These are phyloP conservation scores for Magnolia sinica DNA, from an alignment of 164 flowering plant species.

Conservation along the genomic window DNA sequence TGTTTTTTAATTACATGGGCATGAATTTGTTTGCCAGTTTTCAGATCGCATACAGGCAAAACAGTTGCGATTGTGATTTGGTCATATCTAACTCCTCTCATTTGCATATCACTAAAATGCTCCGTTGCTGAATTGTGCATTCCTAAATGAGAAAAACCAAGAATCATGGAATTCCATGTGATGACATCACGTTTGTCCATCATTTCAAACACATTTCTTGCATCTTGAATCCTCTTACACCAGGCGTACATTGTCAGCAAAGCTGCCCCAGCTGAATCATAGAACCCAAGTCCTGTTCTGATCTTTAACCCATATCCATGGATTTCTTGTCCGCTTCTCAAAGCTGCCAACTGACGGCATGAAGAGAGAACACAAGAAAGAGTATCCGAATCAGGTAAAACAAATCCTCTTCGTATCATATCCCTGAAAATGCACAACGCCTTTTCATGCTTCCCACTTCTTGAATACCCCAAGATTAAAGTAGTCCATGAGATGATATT, in stretches of 20 bases:
- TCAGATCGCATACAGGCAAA: conserved; percentile 42
- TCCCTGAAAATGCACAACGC: conserved; percentile 39
- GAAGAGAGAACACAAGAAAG: conserved; percentile 44
- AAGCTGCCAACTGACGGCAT: conserved; percentile 31
- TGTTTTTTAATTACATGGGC: conserved; percentile 29
- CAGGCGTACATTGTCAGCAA: conserved; percentile 42
- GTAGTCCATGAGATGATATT: conserved; percentile 56
- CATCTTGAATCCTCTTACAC: conserved; percentile 28
- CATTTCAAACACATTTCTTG: conserved; percentile 33
- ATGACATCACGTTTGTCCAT: conserved; percentile 50
- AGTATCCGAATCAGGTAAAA: conserved; percentile 39
- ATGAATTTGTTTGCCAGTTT: conserved; percentile 50
- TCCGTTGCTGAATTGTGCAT: conserved; percentile 30
- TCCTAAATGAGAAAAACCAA: conserved; percentile 32
- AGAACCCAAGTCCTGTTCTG: conserved; percentile 15
- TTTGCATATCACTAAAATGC: conserved; percentile 40
- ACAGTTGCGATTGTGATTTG: conserved; percentile 41
- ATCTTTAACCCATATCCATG: conserved; percentile 48
- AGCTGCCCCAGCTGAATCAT: conserved; percentile 46
- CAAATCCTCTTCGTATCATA: conserved; percentile 31
- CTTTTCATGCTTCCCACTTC: conserved; percentile 36
- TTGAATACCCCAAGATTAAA: conserved; percentile 47
- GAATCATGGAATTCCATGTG: conserved; percentile 63
- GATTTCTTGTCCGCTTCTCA: conserved; percentile 37
- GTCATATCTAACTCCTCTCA: conserved; percentile 28